These are phyloP conservation scores for Cladosporium sp. DNA, from an alignment of 2,329 filamentous ascomycete genomes.

Conservation along the genomic window DNA sequence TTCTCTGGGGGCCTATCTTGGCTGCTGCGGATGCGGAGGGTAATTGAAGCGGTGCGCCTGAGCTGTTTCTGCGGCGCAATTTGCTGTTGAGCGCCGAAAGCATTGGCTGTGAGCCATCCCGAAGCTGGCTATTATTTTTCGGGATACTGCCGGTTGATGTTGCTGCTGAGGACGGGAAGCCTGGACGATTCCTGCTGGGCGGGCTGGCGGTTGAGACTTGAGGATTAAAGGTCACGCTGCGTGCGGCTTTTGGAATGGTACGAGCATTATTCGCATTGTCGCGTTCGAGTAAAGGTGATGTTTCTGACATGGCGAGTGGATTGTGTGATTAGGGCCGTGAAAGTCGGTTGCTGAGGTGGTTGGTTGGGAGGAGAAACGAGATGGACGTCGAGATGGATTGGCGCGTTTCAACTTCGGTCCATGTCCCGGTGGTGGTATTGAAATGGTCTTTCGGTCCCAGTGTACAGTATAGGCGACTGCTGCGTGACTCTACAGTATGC, in stretches of 20 bases:
- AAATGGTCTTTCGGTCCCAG: not conserved
- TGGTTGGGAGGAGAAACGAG: not conserved
- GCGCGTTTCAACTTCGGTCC: not conserved
- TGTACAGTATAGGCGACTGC: not conserved
- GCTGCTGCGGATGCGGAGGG: slow-evolving; percentile 45
- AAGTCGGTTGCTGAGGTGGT: not conserved
- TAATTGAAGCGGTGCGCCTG: slow-evolving; percentile 59
- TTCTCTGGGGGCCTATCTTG: slow-evolving; percentile 92
- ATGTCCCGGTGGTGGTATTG: not conserved
- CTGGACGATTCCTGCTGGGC: slow-evolving; percentile 35
- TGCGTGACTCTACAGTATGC: not conserved
- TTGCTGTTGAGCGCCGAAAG: slow-evolving; percentile 84
- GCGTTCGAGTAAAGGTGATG: slow-evolving; percentile 11
- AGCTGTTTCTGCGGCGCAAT: slow-evolving; percentile 80
- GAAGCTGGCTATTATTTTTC: slow-evolving; percentile 35
- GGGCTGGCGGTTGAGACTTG: slow-evolving; percentile 51
- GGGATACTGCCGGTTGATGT: slow-evolving; percentile 33
- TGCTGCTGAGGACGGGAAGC: slow-evolving; percentile 37
- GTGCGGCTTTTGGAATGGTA: slow-evolving; percentile 43
- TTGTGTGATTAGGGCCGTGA: not conserved
- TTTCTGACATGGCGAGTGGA: slow-evolving; percentile 12
- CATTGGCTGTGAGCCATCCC: slow-evolving; percentile 55
- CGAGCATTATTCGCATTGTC: not conserved
- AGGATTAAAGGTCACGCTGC: slow-evolving; percentile 76
- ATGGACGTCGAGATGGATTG: not conserved